Evolutionary conservation across 129 eudicot genomes (phyloP).

Genomic region (Sambucus nigra): DNA sequence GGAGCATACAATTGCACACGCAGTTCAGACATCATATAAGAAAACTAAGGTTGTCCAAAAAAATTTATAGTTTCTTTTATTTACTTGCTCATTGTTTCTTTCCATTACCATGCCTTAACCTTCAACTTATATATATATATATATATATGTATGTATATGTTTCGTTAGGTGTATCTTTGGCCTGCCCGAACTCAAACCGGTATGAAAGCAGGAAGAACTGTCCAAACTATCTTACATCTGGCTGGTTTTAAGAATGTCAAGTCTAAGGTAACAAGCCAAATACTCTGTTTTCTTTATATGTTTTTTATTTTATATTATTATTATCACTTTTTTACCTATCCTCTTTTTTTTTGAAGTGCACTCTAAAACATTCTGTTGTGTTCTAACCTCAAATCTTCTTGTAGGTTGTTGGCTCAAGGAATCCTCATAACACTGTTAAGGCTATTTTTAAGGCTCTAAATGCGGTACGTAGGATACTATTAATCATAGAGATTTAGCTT

Average conservation of each 20-base stretch:
- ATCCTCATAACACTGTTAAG: too few species aligned
- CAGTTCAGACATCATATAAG: slow-evolving; percentile 74
- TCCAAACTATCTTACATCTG: slow-evolving; percentile 58
- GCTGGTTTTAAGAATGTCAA: slow-evolving; percentile 91
- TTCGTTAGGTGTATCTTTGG: slow-evolving; percentile 74
- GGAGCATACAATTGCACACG: slow-evolving; percentile 97
- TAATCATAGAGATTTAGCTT: too few species aligned
- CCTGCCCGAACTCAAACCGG: slow-evolving; percentile 81
- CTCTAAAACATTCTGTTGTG: too few species aligned
- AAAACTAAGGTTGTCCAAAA: slow-evolving; percentile 65
- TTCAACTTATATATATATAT: background rate
- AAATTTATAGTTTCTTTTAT: background rate
- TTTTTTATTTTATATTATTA: too few species aligned
- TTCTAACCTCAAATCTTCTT: background rate
- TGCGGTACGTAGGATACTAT: slow-evolving; percentile 17
- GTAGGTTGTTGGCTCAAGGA: background rate
- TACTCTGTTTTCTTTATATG: background rate
- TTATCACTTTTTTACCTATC: too few species aligned
- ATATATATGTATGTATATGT: too few species aligned
- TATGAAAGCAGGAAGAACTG: slow-evolving; percentile 84
- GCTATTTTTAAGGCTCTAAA: background rate
- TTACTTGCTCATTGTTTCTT: background rate
- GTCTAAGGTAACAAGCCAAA: slow-evolving; percentile 53
- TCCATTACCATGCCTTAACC: background rate
- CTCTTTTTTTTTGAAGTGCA: too few species aligned